Conservation (phyloP, 2,329 filamentous ascomycete genomes). For the Macroventuria anomochaeta region DNA sequence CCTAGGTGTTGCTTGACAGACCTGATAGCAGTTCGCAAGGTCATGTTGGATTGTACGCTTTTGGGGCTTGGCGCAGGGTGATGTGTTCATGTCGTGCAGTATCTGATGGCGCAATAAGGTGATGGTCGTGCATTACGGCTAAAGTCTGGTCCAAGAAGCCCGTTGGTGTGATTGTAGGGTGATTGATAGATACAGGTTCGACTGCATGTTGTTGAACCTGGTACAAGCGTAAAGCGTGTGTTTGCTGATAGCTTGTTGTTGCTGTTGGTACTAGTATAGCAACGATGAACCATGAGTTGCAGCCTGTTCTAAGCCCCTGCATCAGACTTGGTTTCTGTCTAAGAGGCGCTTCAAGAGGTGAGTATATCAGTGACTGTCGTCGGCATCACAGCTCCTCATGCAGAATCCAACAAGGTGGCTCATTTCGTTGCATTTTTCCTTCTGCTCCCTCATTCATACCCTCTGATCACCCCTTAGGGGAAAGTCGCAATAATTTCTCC, state of each 20-base stretch:
- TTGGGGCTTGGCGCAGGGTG: conserved; percentile 21
- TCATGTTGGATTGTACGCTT: neutral
- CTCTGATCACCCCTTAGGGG: conserved; percentile 25
- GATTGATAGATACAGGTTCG: too few species aligned
- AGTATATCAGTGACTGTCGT: neutral
- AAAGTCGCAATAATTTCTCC: conserved; percentile 36
- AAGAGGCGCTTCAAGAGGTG: too few species aligned
- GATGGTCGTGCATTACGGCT: conserved; percentile 4
- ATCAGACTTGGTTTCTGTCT: too few species aligned
- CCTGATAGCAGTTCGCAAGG: neutral
- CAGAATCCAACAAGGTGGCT: conserved; percentile 24
- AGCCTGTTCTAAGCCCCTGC: neutral
- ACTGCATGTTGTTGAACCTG: too few species aligned
- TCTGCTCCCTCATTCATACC: conserved; percentile 28
- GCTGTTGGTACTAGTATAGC: neutral
- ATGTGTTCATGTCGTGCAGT: neutral
- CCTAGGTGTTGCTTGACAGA: neutral
- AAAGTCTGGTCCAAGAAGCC: neutral
- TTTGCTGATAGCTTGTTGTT: too few species aligned
- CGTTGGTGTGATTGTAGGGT: neutral
- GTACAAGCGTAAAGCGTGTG: too few species aligned
- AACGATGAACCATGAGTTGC: neutral
- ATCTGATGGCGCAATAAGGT: conserved; percentile 12
- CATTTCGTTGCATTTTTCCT: conserved; percentile 41
- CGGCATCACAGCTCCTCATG: neutral